Evolutionary conservation across 352 stramenopile species (phyloP).

Genomic region (Globisporangium recalcitrans): DNA sequence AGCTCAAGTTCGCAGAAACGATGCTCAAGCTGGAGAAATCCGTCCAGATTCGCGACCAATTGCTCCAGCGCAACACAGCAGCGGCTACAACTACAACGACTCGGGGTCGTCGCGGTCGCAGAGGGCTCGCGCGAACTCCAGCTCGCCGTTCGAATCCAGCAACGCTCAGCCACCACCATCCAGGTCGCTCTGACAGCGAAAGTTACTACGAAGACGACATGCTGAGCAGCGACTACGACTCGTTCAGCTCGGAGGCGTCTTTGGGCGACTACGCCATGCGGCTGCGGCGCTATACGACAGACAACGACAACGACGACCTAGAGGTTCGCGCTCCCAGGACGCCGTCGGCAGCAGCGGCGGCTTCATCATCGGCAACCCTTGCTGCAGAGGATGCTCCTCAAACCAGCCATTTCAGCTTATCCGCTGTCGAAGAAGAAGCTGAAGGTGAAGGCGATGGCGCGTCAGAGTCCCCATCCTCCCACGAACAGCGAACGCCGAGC

Average conservation of each 20-base stretch:
- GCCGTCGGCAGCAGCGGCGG: neutral
- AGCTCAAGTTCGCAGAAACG: slow-evolving; percentile 67
- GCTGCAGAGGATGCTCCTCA: neutral
- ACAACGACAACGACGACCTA: neutral
- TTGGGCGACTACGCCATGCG: slow-evolving; percentile 21
- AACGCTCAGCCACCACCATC: neutral
- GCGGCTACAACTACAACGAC: neutral
- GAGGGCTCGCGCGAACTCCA: neutral
- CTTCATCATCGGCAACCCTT: neutral
- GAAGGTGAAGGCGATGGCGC: neutral
- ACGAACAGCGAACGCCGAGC: slow-evolving; percentile 26
- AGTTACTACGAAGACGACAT: slow-evolving; percentile 15
- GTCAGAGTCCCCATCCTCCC: neutral
- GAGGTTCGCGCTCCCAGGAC: neutral
- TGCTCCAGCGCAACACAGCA: slow-evolving; percentile 24
- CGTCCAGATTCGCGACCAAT: slow-evolving; percentile 48
- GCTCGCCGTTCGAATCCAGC: slow-evolving; percentile 3
- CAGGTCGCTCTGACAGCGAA: slow-evolving; percentile 12
- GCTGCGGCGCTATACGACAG: slow-evolving; percentile 1
- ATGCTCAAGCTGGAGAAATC: slow-evolving; percentile 69
- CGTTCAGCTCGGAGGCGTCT: slow-evolving; percentile 31
- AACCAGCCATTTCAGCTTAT: neutral
- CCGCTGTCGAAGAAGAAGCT: slow-evolving; percentile 1
- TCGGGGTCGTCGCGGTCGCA: neutral
- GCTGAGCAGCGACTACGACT: slow-evolving; percentile 19